Evolutionary conservation across 1,284 basidiomycete species (phyloP).

Genomic region (Flammula alnicola): DNA sequence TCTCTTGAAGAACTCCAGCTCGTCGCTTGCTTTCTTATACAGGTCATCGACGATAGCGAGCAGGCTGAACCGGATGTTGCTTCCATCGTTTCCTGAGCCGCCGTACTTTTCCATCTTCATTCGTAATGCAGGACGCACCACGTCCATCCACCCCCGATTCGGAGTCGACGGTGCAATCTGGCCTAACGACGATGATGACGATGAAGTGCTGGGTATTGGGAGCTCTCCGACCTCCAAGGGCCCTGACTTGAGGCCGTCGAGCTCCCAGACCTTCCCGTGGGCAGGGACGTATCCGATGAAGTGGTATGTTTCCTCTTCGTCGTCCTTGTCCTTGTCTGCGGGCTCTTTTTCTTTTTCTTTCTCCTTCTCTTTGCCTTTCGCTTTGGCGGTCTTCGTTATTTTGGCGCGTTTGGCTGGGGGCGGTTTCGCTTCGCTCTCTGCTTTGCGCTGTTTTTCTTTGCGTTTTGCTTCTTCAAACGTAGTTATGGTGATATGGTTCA

Average conservation of each 20-base stretch:
- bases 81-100: conserved; percentile 44
- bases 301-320: conserved; percentile 55
- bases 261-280: conserved; percentile 66
- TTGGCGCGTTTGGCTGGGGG: conserved; percentile 46
- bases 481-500: conserved; percentile 47
- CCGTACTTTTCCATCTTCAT: conserved; percentile 65
- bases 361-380: conserved; percentile 7
- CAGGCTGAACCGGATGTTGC: conserved; percentile 60
- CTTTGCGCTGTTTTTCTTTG: conserved; percentile 29
- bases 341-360: conserved; percentile 9
- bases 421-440: conserved; percentile 30
- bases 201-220: conserved; percentile 22
- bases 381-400: conserved; percentile 25
- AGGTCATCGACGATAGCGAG: conserved; percentile 60
- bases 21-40: conserved; percentile 54
- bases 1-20: conserved; percentile 54
- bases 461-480: conserved; percentile 47
- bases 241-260: conserved; percentile 56
- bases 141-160: conserved; percentile 54
- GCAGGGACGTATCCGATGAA: conserved; percentile 69
- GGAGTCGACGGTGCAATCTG: not conserved
- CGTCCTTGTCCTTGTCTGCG: conserved; percentile 19
- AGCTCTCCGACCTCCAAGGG: conserved; percentile 66
- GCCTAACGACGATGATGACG: conserved; percentile 13
- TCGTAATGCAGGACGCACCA: conserved; percentile 60